Base-by-base conservation (phyloP, 805 yeast genomes). In the Jamesozyma rosinii region DNA sequence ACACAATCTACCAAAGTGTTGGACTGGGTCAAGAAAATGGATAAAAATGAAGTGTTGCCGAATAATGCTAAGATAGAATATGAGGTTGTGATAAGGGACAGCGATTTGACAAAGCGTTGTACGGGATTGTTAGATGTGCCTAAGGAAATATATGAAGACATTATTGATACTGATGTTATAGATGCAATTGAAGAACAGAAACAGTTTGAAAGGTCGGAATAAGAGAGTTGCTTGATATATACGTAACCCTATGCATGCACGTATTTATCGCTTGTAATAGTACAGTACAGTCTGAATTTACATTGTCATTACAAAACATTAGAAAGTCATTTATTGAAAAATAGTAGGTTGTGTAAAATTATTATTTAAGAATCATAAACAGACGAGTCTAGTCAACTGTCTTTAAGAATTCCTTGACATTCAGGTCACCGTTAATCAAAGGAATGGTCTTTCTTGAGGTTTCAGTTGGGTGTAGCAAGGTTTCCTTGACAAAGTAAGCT, bases 101-200 rank as follows among this genome's bases (percentile, higher is more conserved):
- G 76, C 26, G 69, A 78, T 45, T 65, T 76, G 39, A 64, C 65
- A 24, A 72, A 65, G 49, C 61, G 64, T n/a, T 51, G 44, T 17
- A 83, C 94, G 0, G 95, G 95, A 0, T 67, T 88, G 49, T 60
- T 62, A 3, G 69, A 72, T 44, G 77, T 88, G 2, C 77, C 83
- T 1, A 54, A 63, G 14, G 77, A 73, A 10, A 55, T 87, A 1
- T 81, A 79, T 48, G 79, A 72, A 10, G 83, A 68, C 24, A 53
- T 74, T 19, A 77, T 77, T 10, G 77, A 72, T 48, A 81, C 75
- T 30, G 80, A 77, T 6, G 68, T 75, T 1, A 72, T 68, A 52
- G 52, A 62, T 22, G 92, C 87, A 1, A 81, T 86, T 42, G 51
- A 74, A 40, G 71, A 70, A 36, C 94, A 83, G 58, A 80, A 77